Percentiles rank a stretch among this genome's conserved stretches.
Evolutionary conservation across 2,329 filamentous ascomycete species (phyloP).

Genomic region (Phialophora expanda): DNA sequence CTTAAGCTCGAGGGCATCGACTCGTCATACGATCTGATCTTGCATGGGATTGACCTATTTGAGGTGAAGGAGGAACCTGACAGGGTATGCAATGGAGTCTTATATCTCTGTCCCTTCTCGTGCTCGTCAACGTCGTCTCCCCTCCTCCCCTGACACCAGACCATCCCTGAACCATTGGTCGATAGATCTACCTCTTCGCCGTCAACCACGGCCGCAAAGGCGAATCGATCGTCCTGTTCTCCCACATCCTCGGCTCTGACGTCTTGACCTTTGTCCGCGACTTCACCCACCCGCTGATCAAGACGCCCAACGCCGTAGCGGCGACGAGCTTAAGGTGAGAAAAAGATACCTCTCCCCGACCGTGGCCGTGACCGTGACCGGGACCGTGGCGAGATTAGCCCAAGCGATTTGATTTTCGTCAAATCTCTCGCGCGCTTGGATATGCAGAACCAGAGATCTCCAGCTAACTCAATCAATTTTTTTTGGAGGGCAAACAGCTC

Average conservation of each 20-base stretch:
- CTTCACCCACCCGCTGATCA: slow-evolving; percentile 29
- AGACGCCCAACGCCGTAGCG: slow-evolving; percentile 32
- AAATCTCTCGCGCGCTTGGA: no score
- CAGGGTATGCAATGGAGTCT: slow-evolving; percentile 16
- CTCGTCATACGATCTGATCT: slow-evolving; percentile 26
- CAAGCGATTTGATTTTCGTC: no score
- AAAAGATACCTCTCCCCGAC: background rate
- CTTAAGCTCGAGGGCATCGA: slow-evolving; percentile 29
- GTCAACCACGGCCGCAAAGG: slow-evolving; percentile 33
- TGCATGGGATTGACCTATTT: slow-evolving; percentile 31
- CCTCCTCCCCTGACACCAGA: no score
- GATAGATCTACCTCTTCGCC: slow-evolving; percentile 32
- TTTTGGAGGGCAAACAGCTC: no score
- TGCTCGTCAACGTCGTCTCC: no score
- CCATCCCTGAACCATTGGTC: background rate
- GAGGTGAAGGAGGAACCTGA: slow-evolving; percentile 21
- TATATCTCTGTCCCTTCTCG: no score
- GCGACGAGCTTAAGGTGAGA: slow-evolving; percentile 25
- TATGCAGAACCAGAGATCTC: background rate
- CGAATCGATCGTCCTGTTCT: slow-evolving; percentile 27
- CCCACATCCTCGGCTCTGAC: slow-evolving; percentile 27
- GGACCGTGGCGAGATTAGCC: background rate
- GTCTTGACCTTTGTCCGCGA: slow-evolving; percentile 25
- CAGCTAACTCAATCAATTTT: no score
- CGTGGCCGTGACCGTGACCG: no score